phyloP scores from a whole-genome alignment of 345 rosid genomes.

The Linum trigynum region DNA sequence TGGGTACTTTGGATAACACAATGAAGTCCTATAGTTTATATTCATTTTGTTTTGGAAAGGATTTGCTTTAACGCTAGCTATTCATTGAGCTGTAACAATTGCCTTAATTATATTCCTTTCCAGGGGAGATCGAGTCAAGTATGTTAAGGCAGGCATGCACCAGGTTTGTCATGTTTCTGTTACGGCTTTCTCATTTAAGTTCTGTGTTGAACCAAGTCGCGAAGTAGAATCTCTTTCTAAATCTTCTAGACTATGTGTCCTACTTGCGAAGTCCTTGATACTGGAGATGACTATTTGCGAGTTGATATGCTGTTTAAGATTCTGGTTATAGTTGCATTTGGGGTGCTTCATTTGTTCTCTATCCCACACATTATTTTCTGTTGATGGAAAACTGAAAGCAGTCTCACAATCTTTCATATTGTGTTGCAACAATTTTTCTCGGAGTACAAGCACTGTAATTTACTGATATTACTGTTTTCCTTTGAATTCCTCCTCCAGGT shows the following conservation, averaged over 20 bases:
- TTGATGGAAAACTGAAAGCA: no score
- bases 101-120: slow-evolving; percentile 19
- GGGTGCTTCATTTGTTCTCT: no score
- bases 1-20: slow-evolving; percentile 35
- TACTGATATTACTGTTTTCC: neutral
- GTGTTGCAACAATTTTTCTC: no score
- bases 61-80: neutral
- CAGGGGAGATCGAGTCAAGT: slow-evolving; percentile 76
- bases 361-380: no score
- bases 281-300: no score
- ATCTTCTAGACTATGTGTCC: no score
- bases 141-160: slow-evolving; percentile 84
- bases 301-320: no score
- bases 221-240: neutral
- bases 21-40: neutral
- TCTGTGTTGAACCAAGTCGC: neutral
- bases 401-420: no score
- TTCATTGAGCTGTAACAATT: neutral
- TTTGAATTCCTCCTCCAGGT: slow-evolving; percentile 39
- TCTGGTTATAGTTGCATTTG: no score
- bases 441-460: neutral
- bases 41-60: neutral
- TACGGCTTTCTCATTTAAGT: neutral
- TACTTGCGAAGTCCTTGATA: no score
- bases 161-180: slow-evolving; percentile 42